phyloP scores from a whole-genome alignment of 257 asterid species.

The Dorcoceras hygrometricum region DNA sequence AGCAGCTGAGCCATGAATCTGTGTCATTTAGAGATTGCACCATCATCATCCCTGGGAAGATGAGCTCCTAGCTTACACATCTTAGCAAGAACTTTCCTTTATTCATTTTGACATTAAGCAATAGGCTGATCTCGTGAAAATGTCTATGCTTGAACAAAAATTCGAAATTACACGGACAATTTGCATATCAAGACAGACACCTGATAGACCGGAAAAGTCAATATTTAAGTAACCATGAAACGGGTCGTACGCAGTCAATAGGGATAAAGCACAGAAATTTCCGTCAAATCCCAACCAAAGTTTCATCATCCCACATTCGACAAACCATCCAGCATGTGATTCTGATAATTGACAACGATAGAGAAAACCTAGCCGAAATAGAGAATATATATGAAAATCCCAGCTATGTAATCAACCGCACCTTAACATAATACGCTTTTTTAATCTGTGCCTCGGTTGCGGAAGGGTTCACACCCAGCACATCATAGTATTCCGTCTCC shows the following conservation, averaged over 20 bases:
- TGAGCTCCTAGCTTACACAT: neutral
- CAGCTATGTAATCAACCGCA: conserved; percentile 16
- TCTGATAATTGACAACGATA: neutral
- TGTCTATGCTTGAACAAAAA: neutral
- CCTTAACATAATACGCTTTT: conserved; percentile 75
- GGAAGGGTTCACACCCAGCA: conserved; percentile 68
- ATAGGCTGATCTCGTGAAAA: neutral
- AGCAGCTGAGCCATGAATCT: neutral
- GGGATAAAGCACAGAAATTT: neutral
- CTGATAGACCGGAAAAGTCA: neutral
- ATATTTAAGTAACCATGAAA: neutral
- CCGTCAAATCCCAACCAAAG: neutral
- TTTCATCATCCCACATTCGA: neutral
- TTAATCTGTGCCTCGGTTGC: conserved; percentile 68
- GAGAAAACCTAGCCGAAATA: neutral
- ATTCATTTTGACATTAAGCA: neutral
- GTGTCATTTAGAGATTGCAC: neutral
- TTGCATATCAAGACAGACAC: neutral
- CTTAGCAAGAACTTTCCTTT: neutral
- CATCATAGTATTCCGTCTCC: conserved; percentile 75
- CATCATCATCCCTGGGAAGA: too few relatives aligned
- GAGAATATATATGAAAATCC: neutral
- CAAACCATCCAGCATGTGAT: neutral
- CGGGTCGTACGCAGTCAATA: neutral
- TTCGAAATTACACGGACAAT: neutral